These are phyloP conservation scores for Ascodesmis nigricans DNA, from an alignment of 495 filamentous ascomycete genomes.

Conservation along the genomic window DNA sequence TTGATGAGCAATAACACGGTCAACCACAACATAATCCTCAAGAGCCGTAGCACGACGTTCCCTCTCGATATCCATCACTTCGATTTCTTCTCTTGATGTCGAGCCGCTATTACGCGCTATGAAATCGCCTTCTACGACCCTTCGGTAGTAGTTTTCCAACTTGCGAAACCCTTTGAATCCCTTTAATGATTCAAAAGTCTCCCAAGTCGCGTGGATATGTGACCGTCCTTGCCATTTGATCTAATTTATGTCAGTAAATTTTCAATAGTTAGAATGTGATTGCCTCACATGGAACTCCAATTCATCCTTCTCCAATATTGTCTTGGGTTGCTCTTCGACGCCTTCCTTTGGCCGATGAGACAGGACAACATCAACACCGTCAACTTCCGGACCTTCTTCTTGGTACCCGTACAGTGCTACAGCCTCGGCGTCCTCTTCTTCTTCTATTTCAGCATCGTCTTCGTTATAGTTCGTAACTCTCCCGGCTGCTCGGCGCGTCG, in stretches of 20 bases:
- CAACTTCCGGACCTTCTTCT: slow-evolving; percentile 28
- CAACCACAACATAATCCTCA: slow-evolving; percentile 68
- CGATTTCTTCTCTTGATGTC: slow-evolving; percentile 44
- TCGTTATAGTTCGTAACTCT: slow-evolving; percentile 77
- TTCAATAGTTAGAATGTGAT: too few species aligned
- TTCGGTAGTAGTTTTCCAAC: slow-evolving; percentile 81
- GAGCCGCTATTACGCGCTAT: slow-evolving; percentile 9
- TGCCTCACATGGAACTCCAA: slow-evolving; percentile 78
- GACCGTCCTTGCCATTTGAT: slow-evolving; percentile 97
- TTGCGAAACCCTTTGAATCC: slow-evolving; percentile 57
- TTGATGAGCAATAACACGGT: slow-evolving; percentile 67
- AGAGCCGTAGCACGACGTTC: slow-evolving; percentile 67
- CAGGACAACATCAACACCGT: slow-evolving; percentile 73
- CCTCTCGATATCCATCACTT: slow-evolving; percentile 75
- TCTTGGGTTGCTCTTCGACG: slow-evolving; percentile 32
- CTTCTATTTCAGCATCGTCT: slow-evolving; percentile 59
- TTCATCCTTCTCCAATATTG: slow-evolving; percentile 45
- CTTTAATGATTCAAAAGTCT: slow-evolving; percentile 44
- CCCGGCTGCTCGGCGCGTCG: slow-evolving; percentile 52
- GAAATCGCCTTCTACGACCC: slow-evolving; percentile 40
- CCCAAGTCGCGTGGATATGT: slow-evolving; percentile 90
- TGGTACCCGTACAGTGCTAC: slow-evolving; percentile 38
- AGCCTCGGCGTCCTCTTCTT: slow-evolving; percentile 51
- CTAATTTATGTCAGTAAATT: too few species aligned
- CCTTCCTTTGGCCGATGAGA: slow-evolving; percentile 62